phyloP scores from a whole-genome alignment of 2,329 filamentous ascomycete genomes.

The Hymenoscyphus infarciens region DNA sequence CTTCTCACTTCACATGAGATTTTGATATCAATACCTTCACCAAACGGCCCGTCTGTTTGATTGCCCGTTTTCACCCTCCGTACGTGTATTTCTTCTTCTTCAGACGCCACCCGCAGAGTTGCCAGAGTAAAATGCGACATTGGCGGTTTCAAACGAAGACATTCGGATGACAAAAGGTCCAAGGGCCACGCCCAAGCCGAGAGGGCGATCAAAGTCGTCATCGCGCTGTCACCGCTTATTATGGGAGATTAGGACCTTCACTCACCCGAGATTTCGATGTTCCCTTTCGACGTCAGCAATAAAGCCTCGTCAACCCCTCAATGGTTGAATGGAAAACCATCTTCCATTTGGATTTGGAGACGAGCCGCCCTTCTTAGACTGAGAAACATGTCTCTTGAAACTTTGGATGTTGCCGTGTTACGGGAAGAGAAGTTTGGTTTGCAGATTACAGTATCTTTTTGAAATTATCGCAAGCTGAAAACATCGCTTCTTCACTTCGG shows the following conservation, averaged over 20 bases:
- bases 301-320: neutral
- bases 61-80: neutral
- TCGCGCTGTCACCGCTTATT: neutral
- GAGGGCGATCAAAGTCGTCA: conserved; percentile 7
- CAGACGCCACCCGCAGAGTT: neutral
- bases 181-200: neutral
- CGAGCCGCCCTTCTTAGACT: neutral
- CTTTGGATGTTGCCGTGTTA: neutral
- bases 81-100: neutral
- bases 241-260: conserved; percentile 9
- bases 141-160: conserved; percentile 1
- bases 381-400: neutral
- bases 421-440: neutral
- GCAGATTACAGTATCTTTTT: neutral
- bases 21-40: no score
- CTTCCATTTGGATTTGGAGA: neutral
- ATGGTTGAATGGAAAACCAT: neutral
- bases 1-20: no score
- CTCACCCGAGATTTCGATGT: conserved; percentile 7
- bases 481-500: neutral
- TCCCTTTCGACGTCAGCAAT: neutral
- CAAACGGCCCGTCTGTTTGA: no score
- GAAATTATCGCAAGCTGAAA: neutral
- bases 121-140: conserved; percentile 2
- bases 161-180: neutral